Evolutionary conservation across 2,329 filamentous ascomycete species (phyloP), one percentile per base, ranked within the genome.

Genomic region (Iodosphaeria phyllophila): DNA sequence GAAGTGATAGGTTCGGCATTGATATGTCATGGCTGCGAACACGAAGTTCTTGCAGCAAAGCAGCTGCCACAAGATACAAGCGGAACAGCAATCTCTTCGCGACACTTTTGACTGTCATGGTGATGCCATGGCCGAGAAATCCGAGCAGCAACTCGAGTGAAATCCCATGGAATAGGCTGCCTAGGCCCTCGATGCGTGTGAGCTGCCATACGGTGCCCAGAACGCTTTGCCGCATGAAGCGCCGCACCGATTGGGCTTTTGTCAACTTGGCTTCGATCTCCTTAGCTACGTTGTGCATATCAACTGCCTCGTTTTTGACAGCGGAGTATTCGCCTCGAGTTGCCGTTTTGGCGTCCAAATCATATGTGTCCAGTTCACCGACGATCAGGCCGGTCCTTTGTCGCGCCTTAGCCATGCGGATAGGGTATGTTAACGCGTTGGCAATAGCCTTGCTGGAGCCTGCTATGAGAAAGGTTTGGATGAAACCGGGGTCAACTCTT

Each of bases 41-140:
- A 5, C 29, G 25, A 6, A 40, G 16, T 31, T 39, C 35, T 1
- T 30, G 28, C 15, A 60, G 33, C 4, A 56, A 32, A 13, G 53
- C 53, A n/a, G 76, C 48, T 2, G 75, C 41, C 5, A 71, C 40
- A 35, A 79, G 76, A 48, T 86, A 91, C 4, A 74, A 38, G 33
- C 67, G 66, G 30, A 91, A 64, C 28, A 92, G 66, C 10, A 73
- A 46, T 15, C 64, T 58, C 43, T 92, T 78, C 6, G 89, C 64
- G 5, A 65, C 52, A 28, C 86, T 78, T 48, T 92, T 92, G 30
- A 78, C 69, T 27, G 86, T 54, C 78, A 92, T 92, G 1, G 82
- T 86, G 25, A 83, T 63, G 1, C 83, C 83, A 39, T 92, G 82
- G 13, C 70, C 73, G 39, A 92, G 73, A 51, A 92, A 91, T 0